Evolutionary conservation across 805 yeast species (phyloP).

Genomic region (Candida stauntonica): DNA sequence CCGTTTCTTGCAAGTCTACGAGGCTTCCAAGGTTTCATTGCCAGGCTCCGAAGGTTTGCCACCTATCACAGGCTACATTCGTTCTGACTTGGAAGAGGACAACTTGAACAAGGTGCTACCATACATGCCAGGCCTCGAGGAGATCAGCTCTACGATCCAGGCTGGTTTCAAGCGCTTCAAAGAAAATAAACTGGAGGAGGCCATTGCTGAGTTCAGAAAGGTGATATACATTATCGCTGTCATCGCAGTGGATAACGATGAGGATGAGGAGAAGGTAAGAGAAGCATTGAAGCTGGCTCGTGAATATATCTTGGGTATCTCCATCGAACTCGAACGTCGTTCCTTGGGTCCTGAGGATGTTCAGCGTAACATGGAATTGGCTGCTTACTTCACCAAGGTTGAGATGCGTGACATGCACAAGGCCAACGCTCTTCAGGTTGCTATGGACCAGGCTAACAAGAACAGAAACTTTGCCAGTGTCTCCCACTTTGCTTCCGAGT

Average conservation of each 20-base stretch:
- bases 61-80: conserved; percentile 61
- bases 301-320: conserved; percentile 88
- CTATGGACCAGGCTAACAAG: conserved; percentile 89
- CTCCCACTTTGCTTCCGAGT: conserved; percentile 82
- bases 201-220: conserved; percentile 73
- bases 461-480: conserved; percentile 86
- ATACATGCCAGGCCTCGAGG: conserved; percentile 66
- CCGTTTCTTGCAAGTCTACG: conserved; percentile 81
- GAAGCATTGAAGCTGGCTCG: conserved; percentile 71
- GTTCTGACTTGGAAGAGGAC: conserved; percentile 57
- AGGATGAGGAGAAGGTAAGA: conserved; percentile 70
- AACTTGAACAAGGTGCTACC: conserved; percentile 52
- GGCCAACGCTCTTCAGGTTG: conserved; percentile 86
- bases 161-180: conserved; percentile 82
- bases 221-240: conserved; percentile 74
- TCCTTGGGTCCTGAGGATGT: conserved; percentile 62
- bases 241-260: conserved; percentile 64
- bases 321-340: conserved; percentile 89
- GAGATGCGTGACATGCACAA: conserved; percentile 79
- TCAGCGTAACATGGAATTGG: conserved; percentile 87
- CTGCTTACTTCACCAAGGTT: conserved; percentile 90
- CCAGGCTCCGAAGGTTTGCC: conserved; percentile 70
- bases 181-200: conserved; percentile 75
- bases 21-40: conserved; percentile 69
- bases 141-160: conserved; percentile 52